Evolutionary conservation across 2,329 filamentous ascomycete species (phyloP).

Genomic region (Pestalotiopsis sp.): DNA sequence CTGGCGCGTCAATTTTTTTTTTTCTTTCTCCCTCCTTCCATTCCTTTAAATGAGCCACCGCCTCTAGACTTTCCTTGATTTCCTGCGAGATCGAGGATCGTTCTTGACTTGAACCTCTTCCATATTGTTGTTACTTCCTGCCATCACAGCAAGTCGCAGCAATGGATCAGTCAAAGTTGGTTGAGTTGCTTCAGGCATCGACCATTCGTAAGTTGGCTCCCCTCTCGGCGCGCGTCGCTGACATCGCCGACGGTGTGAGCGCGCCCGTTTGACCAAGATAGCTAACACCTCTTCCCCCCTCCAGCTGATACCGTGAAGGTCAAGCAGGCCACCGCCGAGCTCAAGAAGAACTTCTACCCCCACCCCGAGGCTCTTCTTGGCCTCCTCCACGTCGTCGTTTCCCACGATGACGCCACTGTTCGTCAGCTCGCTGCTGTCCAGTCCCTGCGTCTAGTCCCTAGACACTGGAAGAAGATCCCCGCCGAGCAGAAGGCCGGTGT

Average conservation of each 20-base stretch:
- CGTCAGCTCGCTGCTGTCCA: slow-evolving; percentile 93
- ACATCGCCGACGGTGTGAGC: neutral
- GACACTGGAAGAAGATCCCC: slow-evolving; percentile 80
- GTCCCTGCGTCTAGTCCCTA: slow-evolving; percentile 77
- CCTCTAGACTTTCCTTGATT: slow-evolving; percentile 1
- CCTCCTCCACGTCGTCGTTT: slow-evolving; percentile 86
- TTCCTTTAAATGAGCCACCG: neutral
- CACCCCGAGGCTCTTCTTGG: slow-evolving; percentile 81
- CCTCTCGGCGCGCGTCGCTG: neutral
- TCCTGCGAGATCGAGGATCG: slow-evolving; percentile 8
- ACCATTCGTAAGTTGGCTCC: slow-evolving; percentile 72
- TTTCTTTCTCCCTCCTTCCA: slow-evolving; percentile 1
- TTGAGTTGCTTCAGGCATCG: slow-evolving; percentile 84
- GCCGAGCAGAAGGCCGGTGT: slow-evolving; percentile 78
- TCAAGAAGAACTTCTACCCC: slow-evolving; percentile 93
- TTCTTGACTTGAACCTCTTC: slow-evolving; percentile 5
- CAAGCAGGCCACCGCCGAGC: slow-evolving; percentile 85
- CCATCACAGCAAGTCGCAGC: slow-evolving; percentile 27
- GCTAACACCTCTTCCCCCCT: slow-evolving; percentile 36
- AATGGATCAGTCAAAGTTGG: slow-evolving; percentile 84
- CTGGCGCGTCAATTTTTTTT: neutral
- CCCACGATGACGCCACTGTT: slow-evolving; percentile 71
- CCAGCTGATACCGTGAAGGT: slow-evolving; percentile 85
- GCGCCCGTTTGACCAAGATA: slow-evolving; percentile 1
- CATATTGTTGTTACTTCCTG: slow-evolving; percentile 8